phyloP scores from a whole-genome alignment of 2,329 filamentous ascomycete species.

The Ceratocystis colombiana region DNA sequence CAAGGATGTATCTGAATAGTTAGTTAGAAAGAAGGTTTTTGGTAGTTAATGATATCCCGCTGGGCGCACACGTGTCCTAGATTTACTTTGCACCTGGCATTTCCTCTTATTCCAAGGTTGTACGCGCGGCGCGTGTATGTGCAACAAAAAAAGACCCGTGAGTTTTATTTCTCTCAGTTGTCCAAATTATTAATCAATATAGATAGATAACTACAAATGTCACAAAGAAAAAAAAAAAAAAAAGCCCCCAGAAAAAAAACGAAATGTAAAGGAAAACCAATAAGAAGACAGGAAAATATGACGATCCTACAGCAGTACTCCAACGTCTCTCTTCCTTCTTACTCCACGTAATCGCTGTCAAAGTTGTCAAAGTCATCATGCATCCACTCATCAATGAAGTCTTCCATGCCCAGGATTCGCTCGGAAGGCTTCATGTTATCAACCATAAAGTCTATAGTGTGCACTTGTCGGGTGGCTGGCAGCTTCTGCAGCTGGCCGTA shows the following conservation, averaged over 20 bases:
- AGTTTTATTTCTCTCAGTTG: too few species aligned
- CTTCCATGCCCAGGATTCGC: slow-evolving; percentile 56
- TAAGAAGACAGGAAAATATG: too few species aligned
- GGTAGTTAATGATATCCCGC: slow-evolving; percentile 22
- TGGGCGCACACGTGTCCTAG: background rate
- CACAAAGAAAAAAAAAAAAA: too few species aligned
- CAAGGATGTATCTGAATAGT: background rate
- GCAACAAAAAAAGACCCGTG: too few species aligned
- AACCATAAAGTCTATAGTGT: slow-evolving; percentile 17
- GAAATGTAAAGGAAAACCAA: too few species aligned
- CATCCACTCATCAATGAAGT: slow-evolving; percentile 53
- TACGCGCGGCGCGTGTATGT: background rate
- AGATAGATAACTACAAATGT: too few species aligned
- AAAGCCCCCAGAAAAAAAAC: too few species aligned
- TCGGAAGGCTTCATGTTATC: slow-evolving; percentile 67
- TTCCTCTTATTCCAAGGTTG: background rate
- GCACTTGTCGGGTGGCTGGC: slow-evolving; percentile 4
- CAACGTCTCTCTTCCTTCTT: background rate
- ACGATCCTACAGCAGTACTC: too few species aligned
- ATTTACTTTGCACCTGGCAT: background rate
- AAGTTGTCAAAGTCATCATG: slow-evolving; percentile 46
- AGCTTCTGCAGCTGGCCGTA: slow-evolving; percentile 3
- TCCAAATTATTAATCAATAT: too few species aligned
- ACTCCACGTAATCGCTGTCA: slow-evolving; percentile 28
- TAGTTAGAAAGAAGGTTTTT: background rate